These are phyloP conservation scores for Yarrowia deformans DNA, from an alignment of 805 yeast genomes.

Conservation along the genomic window DNA sequence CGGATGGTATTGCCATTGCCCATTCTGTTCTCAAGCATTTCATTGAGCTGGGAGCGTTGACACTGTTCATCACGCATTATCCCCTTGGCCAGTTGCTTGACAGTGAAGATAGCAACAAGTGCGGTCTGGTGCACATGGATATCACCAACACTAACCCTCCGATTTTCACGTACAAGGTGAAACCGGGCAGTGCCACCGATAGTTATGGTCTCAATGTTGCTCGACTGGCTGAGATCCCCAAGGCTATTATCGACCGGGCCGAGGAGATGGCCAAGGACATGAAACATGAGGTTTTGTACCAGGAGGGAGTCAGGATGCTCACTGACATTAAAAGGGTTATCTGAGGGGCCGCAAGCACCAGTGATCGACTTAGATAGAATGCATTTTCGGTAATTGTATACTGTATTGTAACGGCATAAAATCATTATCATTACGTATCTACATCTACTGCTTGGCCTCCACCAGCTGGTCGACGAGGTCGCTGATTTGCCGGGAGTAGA, in stretches of 20 bases:
- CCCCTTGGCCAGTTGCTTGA: slow-evolving; percentile 68
- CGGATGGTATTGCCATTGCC: slow-evolving; percentile 85
- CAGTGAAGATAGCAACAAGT: slow-evolving; percentile 58
- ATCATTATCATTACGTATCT: not conserved
- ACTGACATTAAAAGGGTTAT: slow-evolving; percentile 4
- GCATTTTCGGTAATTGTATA: too few relatives aligned
- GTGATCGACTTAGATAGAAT: too few relatives aligned
- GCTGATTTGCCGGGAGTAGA: slow-evolving; percentile 83
- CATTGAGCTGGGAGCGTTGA: slow-evolving; percentile 58
- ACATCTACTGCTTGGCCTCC: slow-evolving; percentile 18
- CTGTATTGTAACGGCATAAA: too few relatives aligned
- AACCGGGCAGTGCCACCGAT: slow-evolving; percentile 60
- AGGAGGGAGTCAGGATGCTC: slow-evolving; percentile 27
- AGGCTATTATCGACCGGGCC: slow-evolving; percentile 45
- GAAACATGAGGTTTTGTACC: slow-evolving; percentile 41
- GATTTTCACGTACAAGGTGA: slow-evolving; percentile 60
- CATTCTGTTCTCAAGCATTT: slow-evolving; percentile 71
- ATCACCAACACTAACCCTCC: slow-evolving; percentile 54
- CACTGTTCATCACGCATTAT: slow-evolving; percentile 85
- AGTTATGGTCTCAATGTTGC: slow-evolving; percentile 91
- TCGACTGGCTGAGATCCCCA: slow-evolving; percentile 65
- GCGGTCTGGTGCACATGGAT: slow-evolving; percentile 72
- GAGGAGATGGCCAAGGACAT: slow-evolving; percentile 45
- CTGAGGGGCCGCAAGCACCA: too few relatives aligned
- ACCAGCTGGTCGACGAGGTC: slow-evolving; percentile 70